Evolutionary conservation across 192 early-diverging fungal genomes (phyloP).

Genomic region (Bifiguratus adelaidae): DNA sequence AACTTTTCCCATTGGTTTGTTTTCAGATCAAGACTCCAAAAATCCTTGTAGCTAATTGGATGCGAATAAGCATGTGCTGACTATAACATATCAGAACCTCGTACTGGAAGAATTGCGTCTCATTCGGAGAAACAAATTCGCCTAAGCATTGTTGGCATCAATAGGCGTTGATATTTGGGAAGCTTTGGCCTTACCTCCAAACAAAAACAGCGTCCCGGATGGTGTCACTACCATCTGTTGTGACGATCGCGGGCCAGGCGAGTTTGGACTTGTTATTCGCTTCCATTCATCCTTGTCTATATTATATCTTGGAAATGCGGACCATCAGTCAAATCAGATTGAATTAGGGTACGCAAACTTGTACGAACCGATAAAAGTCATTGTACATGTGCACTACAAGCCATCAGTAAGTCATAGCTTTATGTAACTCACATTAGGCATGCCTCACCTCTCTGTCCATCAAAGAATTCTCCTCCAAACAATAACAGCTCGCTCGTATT

Average conservation of each 20-base stretch:
- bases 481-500: conserved; percentile 45
- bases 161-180: too few relatives aligned
- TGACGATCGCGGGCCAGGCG: conserved; percentile 54
- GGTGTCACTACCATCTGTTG: conserved; percentile 57
- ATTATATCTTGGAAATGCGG: conserved; percentile 9
- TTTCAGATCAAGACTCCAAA: conserved; percentile 62
- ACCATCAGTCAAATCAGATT: not conserved
- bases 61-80: not conserved
- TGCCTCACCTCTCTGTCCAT: conserved; percentile 28
- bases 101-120: conserved; percentile 55
- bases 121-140: conserved; percentile 49
- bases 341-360: not conserved
- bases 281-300: conserved; percentile 66
- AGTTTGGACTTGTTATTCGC: conserved; percentile 47
- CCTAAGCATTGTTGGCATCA: conserved; percentile 7
- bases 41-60: conserved; percentile 40
- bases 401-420: too few relatives aligned
- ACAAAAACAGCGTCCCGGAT: conserved; percentile 48
- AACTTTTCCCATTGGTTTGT: conserved; percentile 58
- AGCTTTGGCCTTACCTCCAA: conserved; percentile 49
- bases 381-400: conserved; percentile 36
- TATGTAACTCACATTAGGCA: not conserved
- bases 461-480: conserved; percentile 61
- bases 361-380: conserved; percentile 49
- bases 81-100: too few relatives aligned